Evolutionary conservation across 305 asterid genomes (phyloP).

Genomic region (Rubia peregrina): DNA sequence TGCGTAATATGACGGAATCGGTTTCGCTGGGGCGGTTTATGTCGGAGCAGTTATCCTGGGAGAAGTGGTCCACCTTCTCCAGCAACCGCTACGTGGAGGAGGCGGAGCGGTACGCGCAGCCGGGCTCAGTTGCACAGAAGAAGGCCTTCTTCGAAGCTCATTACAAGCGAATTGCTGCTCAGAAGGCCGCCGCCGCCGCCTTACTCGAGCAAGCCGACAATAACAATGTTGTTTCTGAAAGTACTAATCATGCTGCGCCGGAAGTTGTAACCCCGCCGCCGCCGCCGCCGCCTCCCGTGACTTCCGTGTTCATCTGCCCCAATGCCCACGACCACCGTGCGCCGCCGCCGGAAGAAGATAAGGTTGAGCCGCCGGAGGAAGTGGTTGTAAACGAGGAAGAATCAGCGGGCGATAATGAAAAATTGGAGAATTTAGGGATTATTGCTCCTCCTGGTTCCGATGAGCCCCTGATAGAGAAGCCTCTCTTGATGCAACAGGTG

Average conservation of each 20-base stretch:
- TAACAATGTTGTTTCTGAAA: not conserved
- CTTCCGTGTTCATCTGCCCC: constrained; percentile 19
- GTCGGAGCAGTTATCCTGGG: constrained; percentile 75
- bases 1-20: constrained; percentile 64
- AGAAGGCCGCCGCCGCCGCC: constrained; percentile 76
- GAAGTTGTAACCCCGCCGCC: constrained; percentile 3
- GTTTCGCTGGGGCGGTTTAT: constrained; percentile 75
- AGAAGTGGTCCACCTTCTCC: constrained; percentile 78
- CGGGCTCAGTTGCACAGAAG: constrained; percentile 91
- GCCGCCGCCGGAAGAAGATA: constrained; percentile 3
- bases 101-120: constrained; percentile 72
- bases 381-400: constrained; percentile 12
- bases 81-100: constrained; percentile 88
- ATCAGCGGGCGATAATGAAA: constrained; percentile 8
- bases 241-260: constrained; percentile 2
- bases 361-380: constrained; percentile 14
- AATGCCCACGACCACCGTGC: not conserved
- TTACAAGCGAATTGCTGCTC: constrained; percentile 86
- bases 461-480: constrained; percentile 52
- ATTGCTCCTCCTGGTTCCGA: constrained; percentile 29
- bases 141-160: constrained; percentile 98
- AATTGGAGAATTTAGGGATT: constrained; percentile 25
- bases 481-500: constrained; percentile 44
- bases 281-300: constrained; percentile 9
- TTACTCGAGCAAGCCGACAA: constrained; percentile 46